Percentiles rank a stretch among this genome's conserved stretches.
Evolutionary conservation across 1,284 basidiomycete genomes (phyloP).

Genomic region (Fistulina hepatica): DNA sequence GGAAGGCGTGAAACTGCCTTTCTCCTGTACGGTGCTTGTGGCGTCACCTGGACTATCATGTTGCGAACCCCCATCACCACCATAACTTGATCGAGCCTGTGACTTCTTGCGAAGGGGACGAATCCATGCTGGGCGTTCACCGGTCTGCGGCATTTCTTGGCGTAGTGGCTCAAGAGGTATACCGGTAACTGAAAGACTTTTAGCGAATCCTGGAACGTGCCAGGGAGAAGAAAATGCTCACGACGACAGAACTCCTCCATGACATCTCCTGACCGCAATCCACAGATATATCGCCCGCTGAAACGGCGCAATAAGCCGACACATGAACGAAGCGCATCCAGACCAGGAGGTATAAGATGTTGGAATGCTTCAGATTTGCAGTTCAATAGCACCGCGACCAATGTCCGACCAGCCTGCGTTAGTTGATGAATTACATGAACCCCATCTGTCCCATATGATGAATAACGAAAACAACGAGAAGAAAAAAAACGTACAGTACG

Average conservation of each 20-base stretch:
- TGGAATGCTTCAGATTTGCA: conserved; percentile 60
- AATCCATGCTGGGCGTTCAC: conserved; percentile 66
- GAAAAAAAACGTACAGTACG: conserved; percentile 72
- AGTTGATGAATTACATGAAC: conserved; percentile 90
- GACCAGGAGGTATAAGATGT: conserved; percentile 64
- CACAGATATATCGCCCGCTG: conserved; percentile 76
- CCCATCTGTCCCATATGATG: conserved; percentile 48
- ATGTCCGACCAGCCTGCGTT: conserved; percentile 83
- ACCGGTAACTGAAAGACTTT: conserved; percentile 53
- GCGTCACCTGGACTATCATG: too few relatives aligned
- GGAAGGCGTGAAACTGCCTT: too few relatives aligned
- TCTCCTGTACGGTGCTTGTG: too few relatives aligned
- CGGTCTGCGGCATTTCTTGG: conserved; percentile 33
- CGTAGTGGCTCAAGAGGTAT: conserved; percentile 65
- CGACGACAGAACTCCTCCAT: conserved; percentile 88
- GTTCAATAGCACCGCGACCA: conserved; percentile 75
- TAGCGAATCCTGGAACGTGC: conserved; percentile 9
- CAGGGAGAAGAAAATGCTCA: conserved; percentile 30
- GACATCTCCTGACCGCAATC: conserved; percentile 76
- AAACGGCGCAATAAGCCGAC: conserved; percentile 72
- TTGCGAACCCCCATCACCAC: too few relatives aligned
- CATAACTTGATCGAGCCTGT: too few relatives aligned
- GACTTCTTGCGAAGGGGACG: conserved; percentile 72
- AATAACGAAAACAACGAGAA: conserved; percentile 6
- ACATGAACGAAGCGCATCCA: conserved; percentile 77